Conservation (phyloP, 768 basidiomycete species). For the Trametes punicea region DNA sequence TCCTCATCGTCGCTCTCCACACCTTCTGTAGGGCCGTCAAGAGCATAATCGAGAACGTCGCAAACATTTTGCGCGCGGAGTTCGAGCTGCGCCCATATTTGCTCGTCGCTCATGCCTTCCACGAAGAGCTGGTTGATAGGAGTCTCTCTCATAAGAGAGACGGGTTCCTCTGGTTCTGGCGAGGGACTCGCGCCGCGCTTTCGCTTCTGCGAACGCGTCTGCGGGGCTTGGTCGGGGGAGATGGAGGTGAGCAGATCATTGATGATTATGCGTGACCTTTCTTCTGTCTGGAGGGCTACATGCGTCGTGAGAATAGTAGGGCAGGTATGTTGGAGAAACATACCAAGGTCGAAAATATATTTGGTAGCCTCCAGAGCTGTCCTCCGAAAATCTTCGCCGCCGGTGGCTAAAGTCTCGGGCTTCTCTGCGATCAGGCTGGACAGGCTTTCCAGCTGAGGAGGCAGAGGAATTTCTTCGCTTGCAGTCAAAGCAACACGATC, state of each 20-base stretch:
- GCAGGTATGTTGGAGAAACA: slow-evolving; percentile 26
- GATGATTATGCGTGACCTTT: slow-evolving; percentile 59
- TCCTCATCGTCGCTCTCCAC: slow-evolving; percentile 26
- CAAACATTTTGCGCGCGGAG: slow-evolving; percentile 70
- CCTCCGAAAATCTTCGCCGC: slow-evolving; percentile 49
- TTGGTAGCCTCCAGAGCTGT: slow-evolving; percentile 69
- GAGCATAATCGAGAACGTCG: slow-evolving; percentile 58
- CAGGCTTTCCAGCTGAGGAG: slow-evolving; percentile 45
- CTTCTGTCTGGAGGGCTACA: slow-evolving; percentile 68
- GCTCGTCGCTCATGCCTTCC: slow-evolving; percentile 78
- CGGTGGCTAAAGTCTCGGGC: slow-evolving; percentile 53
- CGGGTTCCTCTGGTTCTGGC: slow-evolving; percentile 29
- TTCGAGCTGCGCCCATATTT: slow-evolving; percentile 94
- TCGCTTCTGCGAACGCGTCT: slow-evolving; percentile 66
- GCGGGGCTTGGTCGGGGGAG: slow-evolving; percentile 63
- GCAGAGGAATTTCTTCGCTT: slow-evolving; percentile 24
- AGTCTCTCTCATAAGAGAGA: slow-evolving; percentile 47
- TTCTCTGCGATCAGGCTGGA: slow-evolving; percentile 52
- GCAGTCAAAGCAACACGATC: not conserved
- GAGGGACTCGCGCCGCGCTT: slow-evolving; percentile 36
- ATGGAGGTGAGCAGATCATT: slow-evolving; percentile 64
- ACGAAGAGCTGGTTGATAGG: slow-evolving; percentile 74
- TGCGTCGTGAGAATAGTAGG: slow-evolving; percentile 1
- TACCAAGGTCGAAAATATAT: slow-evolving; percentile 74
- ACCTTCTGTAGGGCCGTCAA: slow-evolving; percentile 45